These are phyloP conservation scores for Suillus sp. DNA, from an alignment of 768 basidiomycete genomes.

Conservation along the genomic window DNA sequence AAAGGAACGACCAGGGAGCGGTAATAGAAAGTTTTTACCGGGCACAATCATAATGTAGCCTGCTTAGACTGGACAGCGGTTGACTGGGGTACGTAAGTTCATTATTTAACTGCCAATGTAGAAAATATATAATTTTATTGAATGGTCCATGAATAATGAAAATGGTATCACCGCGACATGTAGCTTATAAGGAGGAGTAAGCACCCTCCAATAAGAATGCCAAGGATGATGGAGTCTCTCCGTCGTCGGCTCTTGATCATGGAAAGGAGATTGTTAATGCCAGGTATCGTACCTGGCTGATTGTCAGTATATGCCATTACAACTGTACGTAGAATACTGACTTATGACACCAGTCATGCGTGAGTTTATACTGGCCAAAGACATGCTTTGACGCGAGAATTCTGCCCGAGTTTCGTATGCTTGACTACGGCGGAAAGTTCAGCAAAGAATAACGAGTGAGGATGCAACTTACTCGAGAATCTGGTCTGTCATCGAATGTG, in stretches of 20 bases:
- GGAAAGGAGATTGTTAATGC: conserved; percentile 83
- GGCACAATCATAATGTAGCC: background rate
- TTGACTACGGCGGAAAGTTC: conserved; percentile 57
- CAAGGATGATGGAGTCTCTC: conserved; percentile 88
- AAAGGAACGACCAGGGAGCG: conserved; percentile 9
- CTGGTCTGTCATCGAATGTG: conserved; percentile 93
- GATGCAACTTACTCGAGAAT: conserved; percentile 69
- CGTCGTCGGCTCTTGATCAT: conserved; percentile 94
- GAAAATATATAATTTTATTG: background rate
- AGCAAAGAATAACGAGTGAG: background rate
- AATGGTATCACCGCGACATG: conserved; percentile 32
- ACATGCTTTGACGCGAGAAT: conserved; percentile 79
- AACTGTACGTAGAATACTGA: conserved; percentile 37
- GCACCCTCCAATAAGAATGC: conserved; percentile 85
- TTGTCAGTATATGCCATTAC: conserved; percentile 8
- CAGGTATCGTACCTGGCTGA: conserved; percentile 80
- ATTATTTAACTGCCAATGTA: conserved; percentile 1
- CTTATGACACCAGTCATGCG: conserved; percentile 85
- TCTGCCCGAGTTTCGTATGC: conserved; percentile 96
- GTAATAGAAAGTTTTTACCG: background rate
- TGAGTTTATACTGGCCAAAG: conserved; percentile 76
- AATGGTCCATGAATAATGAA: conserved; percentile 9
- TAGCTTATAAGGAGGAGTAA: conserved; percentile 62
- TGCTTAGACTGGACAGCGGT: background rate
- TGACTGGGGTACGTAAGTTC: conserved; percentile 7